Percentiles rank a stretch among this genome's conserved stretches.
Conservation (phyloP, 108 stramenopile species). For the Skeletonema menzelii region DNA sequence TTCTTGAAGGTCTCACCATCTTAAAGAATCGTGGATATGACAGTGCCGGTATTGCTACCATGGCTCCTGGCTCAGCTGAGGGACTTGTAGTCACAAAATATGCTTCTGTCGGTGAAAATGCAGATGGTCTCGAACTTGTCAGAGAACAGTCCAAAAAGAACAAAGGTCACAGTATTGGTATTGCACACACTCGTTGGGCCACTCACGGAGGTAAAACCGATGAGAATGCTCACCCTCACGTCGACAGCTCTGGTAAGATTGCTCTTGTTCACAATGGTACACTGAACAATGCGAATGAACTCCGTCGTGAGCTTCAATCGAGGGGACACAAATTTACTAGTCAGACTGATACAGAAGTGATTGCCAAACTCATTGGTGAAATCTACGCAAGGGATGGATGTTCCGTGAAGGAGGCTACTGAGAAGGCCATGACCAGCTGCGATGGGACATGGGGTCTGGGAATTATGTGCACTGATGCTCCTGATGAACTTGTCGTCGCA, state of each 20-base stretch:
- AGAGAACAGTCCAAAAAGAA: slow-evolving; percentile 57
- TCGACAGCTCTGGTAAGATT: slow-evolving; percentile 91
- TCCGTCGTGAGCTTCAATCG: slow-evolving; percentile 83
- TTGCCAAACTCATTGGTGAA: slow-evolving; percentile 94
- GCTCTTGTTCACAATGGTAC: slow-evolving; percentile 99
- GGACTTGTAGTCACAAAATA: slow-evolving; percentile 86
- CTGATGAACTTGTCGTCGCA: slow-evolving; percentile 94
- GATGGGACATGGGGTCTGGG: slow-evolving; percentile 96
- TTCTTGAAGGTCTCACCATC: slow-evolving; percentile 94
- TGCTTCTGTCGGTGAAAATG: slow-evolving; percentile 92
- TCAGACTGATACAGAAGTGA: slow-evolving; percentile 99
- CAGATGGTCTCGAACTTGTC: slow-evolving; percentile 92
- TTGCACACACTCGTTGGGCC: slow-evolving; percentile 99
- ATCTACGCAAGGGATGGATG: slow-evolving; percentile 53
- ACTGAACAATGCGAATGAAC: slow-evolving; percentile 93
- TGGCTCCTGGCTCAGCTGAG: slow-evolving; percentile 42
- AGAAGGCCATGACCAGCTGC: slow-evolving; percentile 81
- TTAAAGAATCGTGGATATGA: slow-evolving; percentile 99
- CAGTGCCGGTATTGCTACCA: slow-evolving; percentile 95
- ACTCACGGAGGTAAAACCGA: slow-evolving; percentile 99
- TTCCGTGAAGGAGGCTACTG: slow-evolving; percentile 83
- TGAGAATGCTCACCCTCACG: slow-evolving; percentile 98
- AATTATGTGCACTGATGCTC: slow-evolving; percentile 81
- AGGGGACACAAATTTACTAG: slow-evolving; percentile 86
- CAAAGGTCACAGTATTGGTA: slow-evolving; percentile 72